Evolutionary conservation across 176 grass and related monocot species (phyloP).

Genomic region (Cocos nucifera): DNA sequence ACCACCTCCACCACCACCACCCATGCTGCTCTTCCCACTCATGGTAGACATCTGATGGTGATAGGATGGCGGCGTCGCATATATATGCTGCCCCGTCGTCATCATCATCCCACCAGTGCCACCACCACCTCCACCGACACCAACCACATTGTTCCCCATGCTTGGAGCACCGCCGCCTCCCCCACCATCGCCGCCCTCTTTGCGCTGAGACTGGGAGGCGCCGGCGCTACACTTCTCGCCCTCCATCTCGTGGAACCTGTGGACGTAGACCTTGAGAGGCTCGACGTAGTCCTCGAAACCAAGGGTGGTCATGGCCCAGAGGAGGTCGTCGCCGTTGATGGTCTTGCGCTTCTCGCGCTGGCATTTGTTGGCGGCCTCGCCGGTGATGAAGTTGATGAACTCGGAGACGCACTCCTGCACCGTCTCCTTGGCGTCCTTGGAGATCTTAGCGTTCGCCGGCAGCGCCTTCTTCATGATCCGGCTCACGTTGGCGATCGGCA

Average conservation of each 20-base stretch:
- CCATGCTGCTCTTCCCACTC: background rate
- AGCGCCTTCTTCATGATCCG: slow-evolving; percentile 18
- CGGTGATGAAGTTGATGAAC: slow-evolving; percentile 15
- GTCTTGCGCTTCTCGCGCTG: slow-evolving; percentile 16
- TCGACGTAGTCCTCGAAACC: slow-evolving; percentile 15
- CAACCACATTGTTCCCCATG: slow-evolving; percentile 8
- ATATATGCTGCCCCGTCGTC: slow-evolving; percentile 13
- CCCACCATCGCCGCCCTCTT: background rate
- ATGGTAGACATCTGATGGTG: background rate
- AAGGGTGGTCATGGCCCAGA: slow-evolving; percentile 18
- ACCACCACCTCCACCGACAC: background rate
- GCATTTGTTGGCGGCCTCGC: slow-evolving; percentile 14
- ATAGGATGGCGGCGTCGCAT: background rate
- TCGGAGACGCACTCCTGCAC: slow-evolving; percentile 17
- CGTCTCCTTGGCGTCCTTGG: slow-evolving; percentile 18
- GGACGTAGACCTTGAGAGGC: slow-evolving; percentile 13
- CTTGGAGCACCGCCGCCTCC: background rate
- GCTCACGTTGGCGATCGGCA: slow-evolving; percentile 16
- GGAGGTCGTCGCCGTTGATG: slow-evolving; percentile 13
- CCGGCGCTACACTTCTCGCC: background rate
- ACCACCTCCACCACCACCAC: background rate
- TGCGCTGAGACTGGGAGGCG: background rate
- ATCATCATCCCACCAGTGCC: background rate
- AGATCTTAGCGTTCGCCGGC: slow-evolving; percentile 14
- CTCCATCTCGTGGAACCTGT: slow-evolving; percentile 9